Evolutionary conservation across 352 stramenopile genomes (phyloP), one percentile per base, ranked within the genome.

Genomic region (Phytophthora tubulina): DNA sequence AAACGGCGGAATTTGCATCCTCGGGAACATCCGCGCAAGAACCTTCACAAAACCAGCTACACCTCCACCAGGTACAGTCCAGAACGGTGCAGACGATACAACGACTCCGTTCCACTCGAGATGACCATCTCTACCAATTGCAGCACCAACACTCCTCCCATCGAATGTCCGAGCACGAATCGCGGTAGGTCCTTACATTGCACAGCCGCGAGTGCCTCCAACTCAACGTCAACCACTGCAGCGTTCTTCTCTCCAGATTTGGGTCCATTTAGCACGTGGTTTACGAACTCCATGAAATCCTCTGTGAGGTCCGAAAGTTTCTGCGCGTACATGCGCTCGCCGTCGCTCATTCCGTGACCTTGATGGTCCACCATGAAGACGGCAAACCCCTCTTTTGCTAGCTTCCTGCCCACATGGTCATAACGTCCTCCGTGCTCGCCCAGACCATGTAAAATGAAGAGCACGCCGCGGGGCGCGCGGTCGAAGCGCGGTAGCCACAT

Each of bases 301-400:
- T 86, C 78, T 1, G 78, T 70, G 14, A 88, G 70, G 51, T 92
- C 63, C 54, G 52, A 55, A 31, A 89, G 60, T 41, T 82, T 74
- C 42, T 72, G 42, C 32, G 83, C 79, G 60, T 85, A 88, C 64
- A 85, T 79, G 45, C 82, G 75, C 39, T 91, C 84, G 32, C 82
- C 82, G 56, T 92, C 83, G 59, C 82, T 91, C 33, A 76, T 57
- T 15, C 84, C 84, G 57, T 89, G 81, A 9, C 84, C 82, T 42
- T 92, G 82, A 50, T 86, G 77, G 72, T 91, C 83, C 44, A 91
- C 80, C 21, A 58, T 59, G 55, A 92, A 90, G 38, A 91, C 84
- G 1, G 83, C 81, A 32, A 85, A 82, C 10, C 78, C 83, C 6
- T 68, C 46, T 44, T 68, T 61, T 9, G 68, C 75, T 42, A 91